Conservation (phyloP, 2,329 filamentous ascomycete genomes). For the Cryphonectria japonica region DNA sequence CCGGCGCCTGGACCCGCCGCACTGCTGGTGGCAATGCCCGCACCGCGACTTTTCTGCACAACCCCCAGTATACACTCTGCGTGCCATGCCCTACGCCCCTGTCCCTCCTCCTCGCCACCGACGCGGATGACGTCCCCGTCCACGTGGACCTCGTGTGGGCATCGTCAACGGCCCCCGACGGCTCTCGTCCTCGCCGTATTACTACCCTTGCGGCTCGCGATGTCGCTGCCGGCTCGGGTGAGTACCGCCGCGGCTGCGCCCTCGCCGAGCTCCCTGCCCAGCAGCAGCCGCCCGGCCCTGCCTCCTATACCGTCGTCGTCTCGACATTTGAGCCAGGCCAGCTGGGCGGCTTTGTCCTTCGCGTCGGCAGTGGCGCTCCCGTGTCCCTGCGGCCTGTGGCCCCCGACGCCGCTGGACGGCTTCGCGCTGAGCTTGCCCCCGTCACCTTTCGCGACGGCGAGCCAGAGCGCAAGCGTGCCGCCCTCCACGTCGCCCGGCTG, state of each 20-base stretch:
- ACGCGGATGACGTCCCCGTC: constrained; percentile 69
- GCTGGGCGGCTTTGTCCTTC: constrained; percentile 72
- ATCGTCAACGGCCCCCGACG: constrained; percentile 56
- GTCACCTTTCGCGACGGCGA: constrained; percentile 45
- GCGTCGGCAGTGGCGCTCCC: constrained; percentile 67
- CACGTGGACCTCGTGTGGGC: constrained; percentile 87
- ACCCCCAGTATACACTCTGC: constrained; percentile 80
- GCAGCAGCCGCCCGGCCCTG: constrained; percentile 60
- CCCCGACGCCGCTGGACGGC: constrained; percentile 73
- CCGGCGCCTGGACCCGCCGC: constrained; percentile 73
- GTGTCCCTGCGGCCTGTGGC: constrained; percentile 65
- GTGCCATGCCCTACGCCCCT: constrained; percentile 63
- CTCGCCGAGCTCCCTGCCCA: constrained; percentile 55
- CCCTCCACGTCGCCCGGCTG: constrained; percentile 51
- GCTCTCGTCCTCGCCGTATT: constrained; percentile 57
- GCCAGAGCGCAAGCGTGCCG: constrained; percentile 45
- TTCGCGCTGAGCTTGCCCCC: constrained; percentile 60
- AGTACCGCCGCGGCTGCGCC: constrained; percentile 82
- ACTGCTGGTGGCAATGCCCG: constrained; percentile 85
- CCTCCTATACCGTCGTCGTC: constrained; percentile 84
- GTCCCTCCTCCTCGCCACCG: constrained; percentile 74
- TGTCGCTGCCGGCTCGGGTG: constrained; percentile 80
- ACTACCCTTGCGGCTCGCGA: constrained; percentile 73
- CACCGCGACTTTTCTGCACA: constrained; percentile 75
- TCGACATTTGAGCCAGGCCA: constrained; percentile 88